Percentiles rank a stretch among this genome's conserved stretches.
Conservation (phyloP, 768 basidiomycete species). For the Boletus subparvulus region DNA sequence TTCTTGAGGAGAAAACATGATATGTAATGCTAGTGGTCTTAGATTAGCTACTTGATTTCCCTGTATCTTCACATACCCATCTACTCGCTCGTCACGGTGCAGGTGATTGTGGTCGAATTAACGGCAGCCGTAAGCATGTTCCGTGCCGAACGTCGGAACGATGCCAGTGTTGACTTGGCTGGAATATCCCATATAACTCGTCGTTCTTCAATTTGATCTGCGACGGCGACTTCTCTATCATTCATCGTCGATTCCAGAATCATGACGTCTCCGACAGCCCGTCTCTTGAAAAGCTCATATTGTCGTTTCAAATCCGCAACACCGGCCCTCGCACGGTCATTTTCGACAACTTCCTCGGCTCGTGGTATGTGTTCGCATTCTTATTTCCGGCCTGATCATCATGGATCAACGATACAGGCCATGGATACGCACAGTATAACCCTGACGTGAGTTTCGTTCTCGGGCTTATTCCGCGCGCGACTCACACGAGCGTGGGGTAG, state of each 20-base stretch:
- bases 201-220: background rate
- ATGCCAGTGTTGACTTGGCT: background rate
- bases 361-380: conserved; percentile 17
- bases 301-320: conserved; percentile 11
- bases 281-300: conserved; percentile 7
- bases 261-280: background rate
- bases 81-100: too few relatives aligned
- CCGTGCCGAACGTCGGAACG: conserved; percentile 14
- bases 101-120: too few relatives aligned
- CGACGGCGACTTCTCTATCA: background rate
- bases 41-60: background rate
- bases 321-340: conserved; percentile 13
- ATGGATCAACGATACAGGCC: conserved; percentile 10
- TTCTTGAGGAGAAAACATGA: background rate
- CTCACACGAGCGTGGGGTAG: conserved; percentile 39
- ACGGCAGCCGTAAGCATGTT: conserved; percentile 3
- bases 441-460: conserved; percentile 15
- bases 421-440: conserved; percentile 21
- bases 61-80: background rate
- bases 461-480: background rate
- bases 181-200: background rate
- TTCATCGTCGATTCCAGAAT: background rate
- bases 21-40: background rate
- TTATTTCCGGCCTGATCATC: background rate
- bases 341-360: conserved; percentile 18